Evolutionary conservation across 2,329 filamentous ascomycete genomes (phyloP).

Genomic region (Alternaria alternata): DNA sequence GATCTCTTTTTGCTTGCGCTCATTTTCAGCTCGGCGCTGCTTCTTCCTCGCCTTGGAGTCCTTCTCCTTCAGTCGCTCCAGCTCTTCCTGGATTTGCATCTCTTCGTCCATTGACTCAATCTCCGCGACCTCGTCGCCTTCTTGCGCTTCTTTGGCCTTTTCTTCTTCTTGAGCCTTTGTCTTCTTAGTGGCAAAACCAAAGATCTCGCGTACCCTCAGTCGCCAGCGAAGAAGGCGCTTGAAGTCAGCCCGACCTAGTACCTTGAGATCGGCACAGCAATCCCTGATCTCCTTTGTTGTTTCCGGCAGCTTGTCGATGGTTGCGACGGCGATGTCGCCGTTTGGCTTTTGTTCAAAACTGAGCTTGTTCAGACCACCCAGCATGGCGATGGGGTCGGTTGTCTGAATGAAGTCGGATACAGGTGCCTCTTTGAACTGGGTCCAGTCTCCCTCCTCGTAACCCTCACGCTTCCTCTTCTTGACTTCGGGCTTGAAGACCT

Average conservation of each 20-base stretch:
- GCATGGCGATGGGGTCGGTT: conserved; percentile 88
- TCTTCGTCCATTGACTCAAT: conserved; percentile 95
- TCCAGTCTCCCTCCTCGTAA: conserved; percentile 96
- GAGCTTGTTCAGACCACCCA: conserved; percentile 84
- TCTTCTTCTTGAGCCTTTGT: conserved; percentile 54
- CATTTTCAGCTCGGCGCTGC: conserved; percentile 86
- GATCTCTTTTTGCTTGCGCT: conserved; percentile 92
- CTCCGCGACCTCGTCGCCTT: conserved; percentile 75
- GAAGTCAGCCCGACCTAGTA: conserved; percentile 94
- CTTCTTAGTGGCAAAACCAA: conserved; percentile 84
- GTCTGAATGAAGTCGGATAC: conserved; percentile 96
- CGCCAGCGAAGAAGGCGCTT: conserved; percentile 89
- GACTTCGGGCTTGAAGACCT: conserved; percentile 95
- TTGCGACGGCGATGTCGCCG: conserved; percentile 82
- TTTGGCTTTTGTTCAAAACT: conserved; percentile 82
- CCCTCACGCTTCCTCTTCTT: conserved; percentile 98
- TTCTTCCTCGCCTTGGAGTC: conserved; percentile 80
- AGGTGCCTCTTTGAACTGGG: conserved; percentile 85
- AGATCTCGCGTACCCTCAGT: conserved; percentile 85
- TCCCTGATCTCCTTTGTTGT: conserved; percentile 69
- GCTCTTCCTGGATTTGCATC: conserved; percentile 84
- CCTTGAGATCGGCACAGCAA: conserved; percentile 74
- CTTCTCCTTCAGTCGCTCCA: conserved; percentile 82
- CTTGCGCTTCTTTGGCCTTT: conserved; percentile 51
- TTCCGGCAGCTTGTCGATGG: conserved; percentile 79